Base-by-base conservation (phyloP, 805 yeast genomes). In the Teunomyces tritomae region DNA sequence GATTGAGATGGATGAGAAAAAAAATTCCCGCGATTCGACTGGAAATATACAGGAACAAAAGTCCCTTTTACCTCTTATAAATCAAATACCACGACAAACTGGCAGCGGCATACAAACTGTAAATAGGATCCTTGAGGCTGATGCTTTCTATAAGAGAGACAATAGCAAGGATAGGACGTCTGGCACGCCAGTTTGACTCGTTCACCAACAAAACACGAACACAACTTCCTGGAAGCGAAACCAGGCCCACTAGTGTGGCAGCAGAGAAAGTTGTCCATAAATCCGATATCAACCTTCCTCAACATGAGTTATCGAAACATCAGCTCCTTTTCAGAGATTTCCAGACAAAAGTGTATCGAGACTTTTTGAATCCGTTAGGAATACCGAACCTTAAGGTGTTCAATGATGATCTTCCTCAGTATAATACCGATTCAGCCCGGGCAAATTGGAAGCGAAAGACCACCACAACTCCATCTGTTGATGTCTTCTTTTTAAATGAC, bases 101-200 rank as follows among this genome's bases (percentile, higher is more conserved):
- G 24, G 24, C 24, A 20, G 24, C 24, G 24, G 24, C 24, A 20
- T 6, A 20, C 24, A 6, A 20, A 20, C 24, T 20, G 6, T 20
- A 20, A 20, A 20, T 20, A 20, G 24, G 24, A 20, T 20, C 24
- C 24, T 20, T 20, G 24, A 20, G 24, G 24, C 24, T 20, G 17
- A 67, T 68, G 73, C 61, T 61, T 49, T 56, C 66, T 9, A 57
- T 70, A 11, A 57, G 63, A 45, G 71, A 65, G 35, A 68, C 73
- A 29, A 65, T 70, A 48, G 57, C 61, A 30, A 57, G 72, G 30
- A 62, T 68, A 26, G 63, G 66, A n/a, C 61, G 68, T 20, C 63
- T 64, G 30, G 65, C 61, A 8, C 65, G 65, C 37, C 59, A 55
- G 47, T 47, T 57, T 7, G 67, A 65, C 45, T 49, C 56, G 42